Percentiles rank a stretch among this genome's conserved stretches.
Evolutionary conservation across 352 stramenopile genomes (phyloP).

Genomic region (Phytophthora multivora): DNA sequence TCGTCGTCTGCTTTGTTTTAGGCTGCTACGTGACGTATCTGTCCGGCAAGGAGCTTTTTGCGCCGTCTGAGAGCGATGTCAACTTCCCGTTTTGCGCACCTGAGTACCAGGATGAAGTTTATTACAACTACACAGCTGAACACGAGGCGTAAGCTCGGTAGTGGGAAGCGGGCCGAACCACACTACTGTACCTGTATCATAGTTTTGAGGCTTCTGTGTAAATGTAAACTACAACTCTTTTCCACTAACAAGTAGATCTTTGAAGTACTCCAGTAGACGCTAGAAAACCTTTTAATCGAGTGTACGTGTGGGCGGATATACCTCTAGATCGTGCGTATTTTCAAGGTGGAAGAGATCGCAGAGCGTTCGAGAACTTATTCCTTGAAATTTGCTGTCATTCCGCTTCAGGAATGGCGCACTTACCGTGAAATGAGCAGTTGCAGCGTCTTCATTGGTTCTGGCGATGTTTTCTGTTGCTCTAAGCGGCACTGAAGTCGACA

Average conservation of each 20-base stretch:
- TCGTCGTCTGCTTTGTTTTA: constrained; percentile 30
- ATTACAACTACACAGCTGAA: constrained; percentile 31
- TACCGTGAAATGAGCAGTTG: neutral
- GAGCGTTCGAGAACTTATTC: constrained; percentile 34
- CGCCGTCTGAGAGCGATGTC: constrained; percentile 17
- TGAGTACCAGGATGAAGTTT: constrained; percentile 32
- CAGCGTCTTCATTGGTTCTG: neutral
- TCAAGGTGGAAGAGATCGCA: constrained; percentile 34
- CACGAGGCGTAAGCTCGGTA: neutral
- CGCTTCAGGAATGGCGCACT: constrained; percentile 10
- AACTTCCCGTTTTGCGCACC: constrained; percentile 35
- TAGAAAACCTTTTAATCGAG: constrained; percentile 13
- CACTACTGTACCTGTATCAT: neutral
- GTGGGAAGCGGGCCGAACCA: no score
- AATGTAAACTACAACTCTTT: no score
- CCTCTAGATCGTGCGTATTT: constrained; percentile 1
- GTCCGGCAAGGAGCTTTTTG: constrained; percentile 30
- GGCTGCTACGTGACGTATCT: constrained; percentile 36
- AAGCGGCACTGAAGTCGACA: neutral
- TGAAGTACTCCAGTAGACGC: constrained; percentile 7
- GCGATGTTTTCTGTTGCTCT: neutral
- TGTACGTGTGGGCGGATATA: neutral
- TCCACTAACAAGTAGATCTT: no score
- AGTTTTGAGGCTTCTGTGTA: neutral
- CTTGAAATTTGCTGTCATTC: constrained; percentile 36